A percentile compares a stretch with the other conserved stretches of the same genome.
Evolutionary conservation across 2,329 filamentous ascomycete genomes (phyloP).

Genomic region (Penicillium freii): DNA sequence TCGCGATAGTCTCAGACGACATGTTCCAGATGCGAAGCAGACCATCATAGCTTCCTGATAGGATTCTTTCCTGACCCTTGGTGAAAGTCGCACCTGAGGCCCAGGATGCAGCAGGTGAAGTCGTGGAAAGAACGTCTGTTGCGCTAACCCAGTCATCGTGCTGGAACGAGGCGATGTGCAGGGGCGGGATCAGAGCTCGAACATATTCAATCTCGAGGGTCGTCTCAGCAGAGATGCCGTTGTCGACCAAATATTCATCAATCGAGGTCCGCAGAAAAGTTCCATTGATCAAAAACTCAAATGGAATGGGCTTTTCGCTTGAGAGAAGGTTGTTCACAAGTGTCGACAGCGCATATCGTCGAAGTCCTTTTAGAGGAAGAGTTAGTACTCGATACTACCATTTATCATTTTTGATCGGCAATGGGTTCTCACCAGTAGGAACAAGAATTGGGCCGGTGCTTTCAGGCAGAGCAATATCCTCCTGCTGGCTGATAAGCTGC

Average conservation of each 20-base stretch:
- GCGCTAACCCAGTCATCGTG: conserved; percentile 96
- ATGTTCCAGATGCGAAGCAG: conserved; percentile 85
- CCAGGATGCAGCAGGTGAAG: conserved; percentile 61
- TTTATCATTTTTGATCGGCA: background rate
- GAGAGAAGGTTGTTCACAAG: conserved; percentile 62
- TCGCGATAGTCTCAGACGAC: conserved; percentile 79
- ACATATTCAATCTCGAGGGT: conserved; percentile 90
- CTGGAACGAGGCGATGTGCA: conserved; percentile 87
- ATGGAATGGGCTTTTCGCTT: conserved; percentile 51
- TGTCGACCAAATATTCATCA: conserved; percentile 81
- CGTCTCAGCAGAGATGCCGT: conserved; percentile 85
- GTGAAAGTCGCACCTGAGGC: conserved; percentile 46
- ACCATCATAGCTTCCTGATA: conserved; percentile 94
- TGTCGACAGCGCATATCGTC: conserved; percentile 60
- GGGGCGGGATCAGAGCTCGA: conserved; percentile 81
- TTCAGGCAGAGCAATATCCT: conserved; percentile 54
- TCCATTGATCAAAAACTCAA: conserved; percentile 96
- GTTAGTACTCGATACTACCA: conserved; percentile 15
- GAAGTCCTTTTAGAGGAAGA: conserved; percentile 44
- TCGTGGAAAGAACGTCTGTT: conserved; percentile 74
- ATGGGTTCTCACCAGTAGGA: conserved; percentile 50
- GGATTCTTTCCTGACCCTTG: conserved; percentile 65
- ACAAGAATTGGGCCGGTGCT: conserved; percentile 57
- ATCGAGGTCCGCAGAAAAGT: conserved; percentile 85
- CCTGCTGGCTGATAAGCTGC: conserved; percentile 53